Percentiles rank a stretch among this genome's conserved stretches.
These are phyloP conservation scores for Comarum palustre DNA, from an alignment of 306 rosid species.

Conservation along the genomic window DNA sequence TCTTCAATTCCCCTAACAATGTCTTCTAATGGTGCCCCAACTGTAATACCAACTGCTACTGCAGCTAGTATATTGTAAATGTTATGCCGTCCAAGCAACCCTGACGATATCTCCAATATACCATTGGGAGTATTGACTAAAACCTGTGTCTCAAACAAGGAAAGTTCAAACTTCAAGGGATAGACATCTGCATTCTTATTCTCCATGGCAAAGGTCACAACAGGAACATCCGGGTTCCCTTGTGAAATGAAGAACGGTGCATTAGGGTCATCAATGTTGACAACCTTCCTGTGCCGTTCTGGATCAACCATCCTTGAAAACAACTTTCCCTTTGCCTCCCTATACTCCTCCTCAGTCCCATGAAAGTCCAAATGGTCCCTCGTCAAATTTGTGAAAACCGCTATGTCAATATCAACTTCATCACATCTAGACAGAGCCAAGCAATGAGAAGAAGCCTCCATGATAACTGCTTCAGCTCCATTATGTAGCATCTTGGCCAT, in stretches of 20 bases:
- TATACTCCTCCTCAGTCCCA: conserved; percentile 51
- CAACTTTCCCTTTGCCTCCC: conserved; percentile 58
- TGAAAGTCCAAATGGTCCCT: conserved; percentile 52
- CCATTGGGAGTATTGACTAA: conserved; percentile 89
- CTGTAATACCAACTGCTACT: conserved; percentile 89
- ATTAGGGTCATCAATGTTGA: conserved; percentile 76
- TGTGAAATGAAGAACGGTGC: conserved; percentile 60
- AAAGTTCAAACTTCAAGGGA: conserved; percentile 79
- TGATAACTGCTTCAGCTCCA: conserved; percentile 81
- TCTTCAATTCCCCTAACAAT: conserved; percentile 97
- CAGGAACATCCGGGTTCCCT: conserved; percentile 78
- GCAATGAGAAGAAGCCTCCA: conserved; percentile 65
- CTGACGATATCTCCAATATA: conserved; percentile 89
- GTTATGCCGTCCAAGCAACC: conserved; percentile 86
- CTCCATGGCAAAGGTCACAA: conserved; percentile 82
- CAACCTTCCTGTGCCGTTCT: conserved; percentile 79
- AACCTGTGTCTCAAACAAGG: conserved; percentile 94
- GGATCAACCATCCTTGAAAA: conserved; percentile 85
- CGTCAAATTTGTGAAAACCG: conserved; percentile 71
- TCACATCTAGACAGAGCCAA: conserved; percentile 57
- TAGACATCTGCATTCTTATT: conserved; percentile 81
- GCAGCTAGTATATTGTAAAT: conserved; percentile 90
- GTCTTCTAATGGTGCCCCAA: conserved; percentile 96
- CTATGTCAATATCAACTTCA: conserved; percentile 91
- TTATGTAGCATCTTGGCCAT: conserved; percentile 95